Percentiles rank a stretch among this genome's conserved stretches.
Evolutionary conservation across 1,284 basidiomycete genomes (phyloP).

Genomic region (Ceratobasidium sp.): DNA sequence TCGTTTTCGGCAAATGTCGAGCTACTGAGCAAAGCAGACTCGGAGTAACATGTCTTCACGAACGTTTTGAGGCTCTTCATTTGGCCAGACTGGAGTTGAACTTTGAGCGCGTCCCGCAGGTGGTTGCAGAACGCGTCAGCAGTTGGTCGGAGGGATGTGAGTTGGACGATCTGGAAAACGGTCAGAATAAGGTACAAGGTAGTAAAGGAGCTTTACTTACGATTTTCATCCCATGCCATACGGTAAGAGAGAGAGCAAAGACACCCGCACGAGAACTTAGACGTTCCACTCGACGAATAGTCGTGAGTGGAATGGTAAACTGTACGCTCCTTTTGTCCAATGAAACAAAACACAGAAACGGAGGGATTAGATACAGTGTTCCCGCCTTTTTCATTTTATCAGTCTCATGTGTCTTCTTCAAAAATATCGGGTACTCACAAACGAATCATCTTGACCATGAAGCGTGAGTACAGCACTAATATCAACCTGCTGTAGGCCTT

Average conservation of each 20-base stretch:
- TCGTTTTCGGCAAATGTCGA: constrained; percentile 72
- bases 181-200: background rate
- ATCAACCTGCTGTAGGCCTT: constrained; percentile 76
- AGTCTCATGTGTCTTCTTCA: background rate
- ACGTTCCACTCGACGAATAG: constrained; percentile 95
- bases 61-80: constrained; percentile 97
- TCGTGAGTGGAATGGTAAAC: constrained; percentile 93
- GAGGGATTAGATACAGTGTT: constrained; percentile 89
- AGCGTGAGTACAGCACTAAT: constrained; percentile 92
- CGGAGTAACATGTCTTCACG: constrained; percentile 94
- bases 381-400: constrained; percentile 74
- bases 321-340: constrained; percentile 93
- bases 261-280: constrained; percentile 92
- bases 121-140: constrained; percentile 95
- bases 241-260: constrained; percentile 93
- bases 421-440: constrained; percentile 72
- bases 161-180: constrained; percentile 83
- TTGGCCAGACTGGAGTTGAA: constrained; percentile 85
- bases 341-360: constrained; percentile 93
- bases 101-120: constrained; percentile 90
- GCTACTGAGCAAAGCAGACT: constrained; percentile 77
- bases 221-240: constrained; percentile 97
- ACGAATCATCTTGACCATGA: constrained; percentile 89
- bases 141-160: constrained; percentile 95
- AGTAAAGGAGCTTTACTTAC: constrained; percentile 65